Conservation (phyloP, 306 rosid genomes). For the Vigna reflexopilosa region DNA sequence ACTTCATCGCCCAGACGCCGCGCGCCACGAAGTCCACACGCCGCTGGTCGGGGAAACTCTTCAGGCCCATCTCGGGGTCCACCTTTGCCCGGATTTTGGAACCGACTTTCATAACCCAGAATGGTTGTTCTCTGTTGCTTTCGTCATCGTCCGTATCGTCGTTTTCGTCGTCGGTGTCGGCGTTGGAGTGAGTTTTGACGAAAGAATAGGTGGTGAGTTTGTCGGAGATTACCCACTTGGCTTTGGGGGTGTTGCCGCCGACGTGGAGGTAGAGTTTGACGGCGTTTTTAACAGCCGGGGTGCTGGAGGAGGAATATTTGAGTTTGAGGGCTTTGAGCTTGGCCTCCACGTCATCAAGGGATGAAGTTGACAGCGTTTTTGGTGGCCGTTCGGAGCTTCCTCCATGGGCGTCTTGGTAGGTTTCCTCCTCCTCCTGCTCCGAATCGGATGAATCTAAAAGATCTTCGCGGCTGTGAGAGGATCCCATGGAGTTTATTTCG, state of each 20-base stretch:
- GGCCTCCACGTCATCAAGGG: constrained; percentile 80
- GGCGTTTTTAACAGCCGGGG: constrained; percentile 64
- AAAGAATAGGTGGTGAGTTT: constrained; percentile 73
- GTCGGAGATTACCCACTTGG: constrained; percentile 88
- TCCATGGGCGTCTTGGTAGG: constrained; percentile 63
- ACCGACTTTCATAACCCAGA: constrained; percentile 79
- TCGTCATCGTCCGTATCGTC: constrained; percentile 49
- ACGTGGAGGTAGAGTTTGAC: constrained; percentile 84
- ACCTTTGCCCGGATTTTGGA: constrained; percentile 69
- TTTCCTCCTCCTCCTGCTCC: constrained; percentile 45
- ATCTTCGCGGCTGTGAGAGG: constrained; percentile 70
- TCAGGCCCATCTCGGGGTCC: constrained; percentile 66
- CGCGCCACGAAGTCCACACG: constrained; percentile 85
- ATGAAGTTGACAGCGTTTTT: constrained; percentile 53
- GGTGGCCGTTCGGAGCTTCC: constrained; percentile 61
- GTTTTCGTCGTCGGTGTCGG: constrained; percentile 26
- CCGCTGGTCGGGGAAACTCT: constrained; percentile 67
- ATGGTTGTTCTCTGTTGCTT: constrained; percentile 46
- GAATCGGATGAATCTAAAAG: constrained; percentile 64
- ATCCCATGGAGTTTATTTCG: constrained; percentile 62
- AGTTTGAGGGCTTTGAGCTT: constrained; percentile 85
- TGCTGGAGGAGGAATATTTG: constrained; percentile 61
- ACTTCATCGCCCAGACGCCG: constrained; percentile 97
- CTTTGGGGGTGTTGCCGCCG: constrained; percentile 81
- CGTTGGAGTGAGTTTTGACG: constrained; percentile 45